Percentiles rank a stretch among this genome's conserved stretches.
Evolutionary conservation across 495 filamentous ascomycete genomes (phyloP).

Genomic region (Neurospora tetraspora): DNA sequence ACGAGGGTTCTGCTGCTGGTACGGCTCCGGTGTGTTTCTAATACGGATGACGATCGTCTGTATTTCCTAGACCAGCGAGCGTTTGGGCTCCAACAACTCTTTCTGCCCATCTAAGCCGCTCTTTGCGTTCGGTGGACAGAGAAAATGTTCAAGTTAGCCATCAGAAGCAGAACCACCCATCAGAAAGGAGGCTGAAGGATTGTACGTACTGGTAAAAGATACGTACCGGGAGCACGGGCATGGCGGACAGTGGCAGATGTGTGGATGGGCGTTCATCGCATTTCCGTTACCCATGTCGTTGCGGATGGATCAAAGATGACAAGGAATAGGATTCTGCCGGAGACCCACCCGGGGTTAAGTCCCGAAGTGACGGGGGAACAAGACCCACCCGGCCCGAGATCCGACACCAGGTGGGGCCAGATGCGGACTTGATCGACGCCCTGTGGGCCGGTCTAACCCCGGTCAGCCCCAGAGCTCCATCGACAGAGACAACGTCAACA

Average conservation of each 20-base stretch:
- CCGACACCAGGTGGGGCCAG: neutral
- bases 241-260: neutral
- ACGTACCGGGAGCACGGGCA: neutral
- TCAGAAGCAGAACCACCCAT: neutral
- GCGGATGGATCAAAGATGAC: neutral
- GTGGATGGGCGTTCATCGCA: neutral
- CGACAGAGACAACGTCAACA: neutral
- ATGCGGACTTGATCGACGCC: neutral
- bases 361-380: neutral
- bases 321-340: neutral
- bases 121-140: neutral
- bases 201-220: neutral
- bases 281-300: neutral
- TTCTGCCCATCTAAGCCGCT: neutral
- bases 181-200: neutral
- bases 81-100: neutral
- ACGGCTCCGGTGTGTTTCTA: neutral
- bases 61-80: neutral
- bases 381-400: neutral
- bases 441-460: neutral
- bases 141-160: neutral
- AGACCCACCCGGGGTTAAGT: neutral
- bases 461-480: neutral
- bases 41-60: neutral
- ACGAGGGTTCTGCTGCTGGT: neutral